Percentiles rank a stretch among this genome's conserved stretches.
phyloP scores from a whole-genome alignment of 805 yeast genomes.

The Candida fluviatilis region DNA sequence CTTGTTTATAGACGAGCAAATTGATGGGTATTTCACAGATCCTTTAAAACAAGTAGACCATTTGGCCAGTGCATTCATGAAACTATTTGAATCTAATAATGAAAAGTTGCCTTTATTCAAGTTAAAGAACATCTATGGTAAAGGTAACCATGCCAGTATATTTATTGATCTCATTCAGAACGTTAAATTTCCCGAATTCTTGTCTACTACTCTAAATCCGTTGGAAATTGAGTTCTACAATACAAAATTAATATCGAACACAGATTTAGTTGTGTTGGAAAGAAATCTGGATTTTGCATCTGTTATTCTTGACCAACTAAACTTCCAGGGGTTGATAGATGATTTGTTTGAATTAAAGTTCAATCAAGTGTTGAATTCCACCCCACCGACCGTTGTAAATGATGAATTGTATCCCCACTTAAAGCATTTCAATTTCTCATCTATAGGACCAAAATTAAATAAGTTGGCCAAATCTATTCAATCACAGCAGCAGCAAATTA shows the following conservation, averaged over 20 bases:
- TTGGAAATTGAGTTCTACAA: constrained; percentile 35
- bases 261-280: constrained; percentile 76
- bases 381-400: constrained; percentile 7
- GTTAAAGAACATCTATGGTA: constrained; percentile 52
- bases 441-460: constrained; percentile 72
- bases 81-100: constrained; percentile 20
- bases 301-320: constrained; percentile 69
- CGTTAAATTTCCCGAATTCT: constrained; percentile 29
- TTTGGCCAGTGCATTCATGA: constrained; percentile 48
- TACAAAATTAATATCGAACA: constrained; percentile 41
- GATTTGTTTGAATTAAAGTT: constrained; percentile 56
- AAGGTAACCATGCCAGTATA: constrained; percentile 54
- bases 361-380: constrained; percentile 22
- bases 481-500: constrained; percentile 40
- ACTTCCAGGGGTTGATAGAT: constrained; percentile 78
- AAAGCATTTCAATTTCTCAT: constrained; percentile 69
- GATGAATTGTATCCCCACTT: constrained; percentile 32
- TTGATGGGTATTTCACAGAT: constrained; percentile 40
- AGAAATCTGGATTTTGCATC: constrained; percentile 72
- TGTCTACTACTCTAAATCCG: constrained; percentile 30
- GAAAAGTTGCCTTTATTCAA: constrained; percentile 24
- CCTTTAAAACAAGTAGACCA: constrained; percentile 44
- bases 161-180: constrained; percentile 41
- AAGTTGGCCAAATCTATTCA: constrained; percentile 67
- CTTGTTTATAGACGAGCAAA: constrained; percentile 39